Base-by-base conservation (phyloP, 2,329 filamentous ascomycete species). In the Colletotrichum spaethianum region DNA sequence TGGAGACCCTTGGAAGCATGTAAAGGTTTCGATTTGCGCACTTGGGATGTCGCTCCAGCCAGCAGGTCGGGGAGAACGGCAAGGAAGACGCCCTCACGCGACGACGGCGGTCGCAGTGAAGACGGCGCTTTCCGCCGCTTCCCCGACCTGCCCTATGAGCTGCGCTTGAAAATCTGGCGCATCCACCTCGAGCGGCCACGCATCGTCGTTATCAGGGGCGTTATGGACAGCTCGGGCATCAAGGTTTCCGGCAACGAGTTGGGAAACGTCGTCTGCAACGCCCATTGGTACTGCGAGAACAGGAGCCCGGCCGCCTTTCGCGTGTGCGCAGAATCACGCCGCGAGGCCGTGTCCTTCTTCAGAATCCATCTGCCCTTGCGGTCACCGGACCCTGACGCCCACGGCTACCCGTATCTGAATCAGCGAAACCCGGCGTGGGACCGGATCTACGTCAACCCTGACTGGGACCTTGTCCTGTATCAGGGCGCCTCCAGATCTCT, bases 401-500 rank as follows among this genome's bases (percentile, higher is more conserved):
- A 74, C 52, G 72, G 69, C 55, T 62, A 55, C 23, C 65, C 63
- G 20, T 44, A 61, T 40, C 38, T 59, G 44, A 65, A 65, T 52
- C 70, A 70, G 56, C 65, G 70, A 36, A 76, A 75, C 63, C 75
- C 74, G 63, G 67, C 62, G 18, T 67, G 70, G 63, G 55, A 73
- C 38, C 62, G 62, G 16, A 68, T 73, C 62, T 74, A 73, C 65
- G 70, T 75, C 38, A 74, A 75, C 62, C 74, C 74, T 20, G 73
- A 76, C 36, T 75, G 75, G 75, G 74, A 76, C 56, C 68, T 76
- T 59, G 70, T 76, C 9, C 59, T 76, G 12, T 75, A 69, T 65
- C 53, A 72, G 26, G 67, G 67, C 20, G 42, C 56, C 20, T 64
- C 55, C 36, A 46, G 55, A 11, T 46, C 65, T 11, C 42, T 75